Percentiles rank a stretch among this genome's conserved stretches.
These are phyloP conservation scores for Fibroporia radiculosa DNA, from an alignment of 768 basidiomycete species.

Conservation along the genomic window DNA sequence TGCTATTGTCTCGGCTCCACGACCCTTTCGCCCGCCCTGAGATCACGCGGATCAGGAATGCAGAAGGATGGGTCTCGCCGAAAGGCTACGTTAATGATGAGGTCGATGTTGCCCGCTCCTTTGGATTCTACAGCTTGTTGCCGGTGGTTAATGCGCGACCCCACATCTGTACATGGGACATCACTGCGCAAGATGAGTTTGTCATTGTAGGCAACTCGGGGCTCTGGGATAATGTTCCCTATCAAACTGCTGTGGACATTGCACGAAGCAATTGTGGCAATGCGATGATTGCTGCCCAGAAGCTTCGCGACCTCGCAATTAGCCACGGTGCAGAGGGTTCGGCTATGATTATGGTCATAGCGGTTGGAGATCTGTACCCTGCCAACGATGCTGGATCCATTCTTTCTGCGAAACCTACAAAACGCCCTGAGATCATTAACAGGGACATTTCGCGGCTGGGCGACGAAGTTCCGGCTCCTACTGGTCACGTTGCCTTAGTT, in stretches of 20 bases:
- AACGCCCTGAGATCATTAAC: conserved; percentile 44
- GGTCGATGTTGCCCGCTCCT: conserved; percentile 84
- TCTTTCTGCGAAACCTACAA: conserved; percentile 20
- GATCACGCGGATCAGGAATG: conserved; percentile 77
- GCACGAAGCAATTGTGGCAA: conserved; percentile 66
- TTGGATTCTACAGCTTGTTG: conserved; percentile 86
- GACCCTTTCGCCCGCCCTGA: conserved; percentile 86
- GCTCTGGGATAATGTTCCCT: conserved; percentile 89
- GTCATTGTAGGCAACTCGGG: conserved; percentile 92
- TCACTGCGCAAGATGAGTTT: conserved; percentile 88
- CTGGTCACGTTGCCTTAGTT: conserved; percentile 83
- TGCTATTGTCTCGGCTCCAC: conserved; percentile 71
- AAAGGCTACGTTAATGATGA: conserved; percentile 89
- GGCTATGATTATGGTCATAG: conserved; percentile 97
- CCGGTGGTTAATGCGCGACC: conserved; percentile 90
- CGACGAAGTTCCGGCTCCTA: conserved; percentile 76
- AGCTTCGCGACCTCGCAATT: conserved; percentile 92
- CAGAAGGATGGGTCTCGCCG: conserved; percentile 93
- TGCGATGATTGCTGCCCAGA: conserved; percentile 91
- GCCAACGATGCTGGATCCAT: conserved; percentile 35
- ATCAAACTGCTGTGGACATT: conserved; percentile 95
- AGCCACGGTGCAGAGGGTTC: conserved; percentile 92
- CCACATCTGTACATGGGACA: conserved; percentile 56
- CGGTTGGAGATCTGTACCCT: conserved; percentile 56
- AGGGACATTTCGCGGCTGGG: conserved; percentile 56